Evolutionary conservation across 2,329 filamentous ascomycete genomes (phyloP).

Genomic region (Cercospora zeina): DNA sequence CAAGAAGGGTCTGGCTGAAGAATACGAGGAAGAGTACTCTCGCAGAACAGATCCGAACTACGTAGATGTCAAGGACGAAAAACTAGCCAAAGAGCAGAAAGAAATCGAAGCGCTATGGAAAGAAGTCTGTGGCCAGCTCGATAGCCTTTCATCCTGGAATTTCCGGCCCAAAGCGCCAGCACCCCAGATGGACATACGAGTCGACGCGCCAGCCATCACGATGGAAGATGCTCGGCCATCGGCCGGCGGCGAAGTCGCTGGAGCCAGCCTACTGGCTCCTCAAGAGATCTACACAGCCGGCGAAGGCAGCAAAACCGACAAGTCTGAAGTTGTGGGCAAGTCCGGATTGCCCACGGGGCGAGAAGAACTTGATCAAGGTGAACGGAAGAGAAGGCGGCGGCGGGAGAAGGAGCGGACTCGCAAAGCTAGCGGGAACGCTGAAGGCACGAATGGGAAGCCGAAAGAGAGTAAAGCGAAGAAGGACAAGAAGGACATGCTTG

Average conservation of each 20-base stretch:
- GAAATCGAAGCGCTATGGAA: slow-evolving; percentile 84
- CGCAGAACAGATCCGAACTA: slow-evolving; percentile 76
- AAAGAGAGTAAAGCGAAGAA: slow-evolving; percentile 48
- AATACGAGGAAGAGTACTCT: slow-evolving; percentile 92
- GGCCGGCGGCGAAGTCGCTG: slow-evolving; percentile 70
- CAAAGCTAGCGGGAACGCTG: slow-evolving; percentile 61
- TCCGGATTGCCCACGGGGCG: slow-evolving; percentile 73
- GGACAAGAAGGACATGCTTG: slow-evolving; percentile 60
- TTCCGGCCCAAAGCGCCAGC: slow-evolving; percentile 87
- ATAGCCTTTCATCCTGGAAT: slow-evolving; percentile 89
- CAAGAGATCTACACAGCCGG: slow-evolving; percentile 91
- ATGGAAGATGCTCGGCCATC: slow-evolving; percentile 96
- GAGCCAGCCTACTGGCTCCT: slow-evolving; percentile 75
- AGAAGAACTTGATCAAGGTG: slow-evolving; percentile 85
- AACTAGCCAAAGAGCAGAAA: slow-evolving; percentile 69
- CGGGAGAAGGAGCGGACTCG: slow-evolving; percentile 82
- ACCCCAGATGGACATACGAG: slow-evolving; percentile 79
- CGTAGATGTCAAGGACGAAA: slow-evolving; percentile 78
- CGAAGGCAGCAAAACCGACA: slow-evolving; percentile 53
- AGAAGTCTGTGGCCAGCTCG: slow-evolving; percentile 74
- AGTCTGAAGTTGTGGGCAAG: slow-evolving; percentile 71
- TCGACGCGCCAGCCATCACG: slow-evolving; percentile 84
- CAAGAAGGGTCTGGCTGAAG: slow-evolving; percentile 82
- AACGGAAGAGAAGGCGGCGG: slow-evolving; percentile 66
- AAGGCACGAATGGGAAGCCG: slow-evolving; percentile 41